phyloP scores from a whole-genome alignment of 345 rosid genomes.

The Acer negundo region DNA sequence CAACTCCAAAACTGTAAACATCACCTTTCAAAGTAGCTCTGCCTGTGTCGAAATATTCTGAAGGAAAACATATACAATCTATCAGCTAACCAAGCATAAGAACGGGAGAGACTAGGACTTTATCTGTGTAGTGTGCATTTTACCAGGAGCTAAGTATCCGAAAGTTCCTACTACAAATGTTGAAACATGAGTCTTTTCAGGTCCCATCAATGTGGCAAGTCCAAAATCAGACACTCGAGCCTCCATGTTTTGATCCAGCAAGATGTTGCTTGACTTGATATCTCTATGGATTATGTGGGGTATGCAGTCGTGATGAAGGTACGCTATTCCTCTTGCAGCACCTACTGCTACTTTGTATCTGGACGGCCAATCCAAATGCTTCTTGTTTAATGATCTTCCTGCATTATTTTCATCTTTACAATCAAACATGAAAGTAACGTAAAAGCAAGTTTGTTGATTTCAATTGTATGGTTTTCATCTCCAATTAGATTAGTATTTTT shows the following conservation, averaged over 20 bases:
- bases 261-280: conserved; percentile 77
- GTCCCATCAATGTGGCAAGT: conserved; percentile 78
- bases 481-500: background rate
- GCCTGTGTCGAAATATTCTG: conserved; percentile 84
- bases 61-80: conserved; percentile 11
- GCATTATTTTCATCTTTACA: conserved; percentile 13
- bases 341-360: conserved; percentile 77
- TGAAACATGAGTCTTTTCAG: conserved; percentile 83
- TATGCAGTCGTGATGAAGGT: conserved; percentile 88
- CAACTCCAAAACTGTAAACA: conserved; percentile 87
- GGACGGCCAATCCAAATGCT: conserved; percentile 58
- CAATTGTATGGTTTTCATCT: background rate
- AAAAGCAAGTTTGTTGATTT: background rate
- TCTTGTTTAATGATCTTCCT: conserved; percentile 48
- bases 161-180: conserved; percentile 83
- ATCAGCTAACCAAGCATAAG: background rate
- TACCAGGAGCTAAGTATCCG: conserved; percentile 89
- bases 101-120: background rate
- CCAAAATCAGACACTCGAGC: conserved; percentile 88
- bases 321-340: conserved; percentile 84
- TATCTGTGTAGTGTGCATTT: background rate
- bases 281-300: conserved; percentile 92
- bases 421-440: background rate
- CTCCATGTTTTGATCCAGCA: conserved; percentile 83
- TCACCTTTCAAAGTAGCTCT: conserved; percentile 83